Evolutionary conservation across 2,329 filamentous ascomycete species (phyloP), one percentile per base, ranked within the genome.

Genomic region (Colletotrichum costaricense): DNA sequence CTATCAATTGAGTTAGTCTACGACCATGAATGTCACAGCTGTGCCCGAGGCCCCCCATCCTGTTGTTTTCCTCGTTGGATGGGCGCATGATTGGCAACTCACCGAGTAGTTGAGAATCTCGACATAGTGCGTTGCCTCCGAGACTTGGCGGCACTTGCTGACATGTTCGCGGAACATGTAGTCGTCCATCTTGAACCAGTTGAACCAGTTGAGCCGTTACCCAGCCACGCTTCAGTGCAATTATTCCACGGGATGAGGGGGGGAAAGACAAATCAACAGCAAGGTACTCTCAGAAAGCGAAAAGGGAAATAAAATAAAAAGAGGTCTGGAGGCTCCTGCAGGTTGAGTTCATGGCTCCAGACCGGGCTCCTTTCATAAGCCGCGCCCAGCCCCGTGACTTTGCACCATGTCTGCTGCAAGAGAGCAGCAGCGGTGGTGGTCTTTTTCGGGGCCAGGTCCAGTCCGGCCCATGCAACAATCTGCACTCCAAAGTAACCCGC

Each of bases 51-150:
- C 35, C 14, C 38, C 56, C 54, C 65, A 49, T 59, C 38, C 28
- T 16, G 28, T 65, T 28, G 33, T 33, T 24, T 38, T 26, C 12
- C 11, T 42, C 38, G 26, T n/a, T 54, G 33, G 49, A 12, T 22
- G 52, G n/a, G 19, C n/a, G 7, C 52, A n/a, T 30, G 19, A 42
- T 33, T 57, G 14, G 2, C 14, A 24, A 78, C 87, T 75, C 79
- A 90, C 89, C 78, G 88, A 87, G 76, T 90, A 91, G 76, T 91
- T 91, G 76, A 89, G 85, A 49, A 91, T 88, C 78, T 91, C 88
- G 28, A 91, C 75, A 78, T 89, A 91, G 75, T 82, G 85, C 22
- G 88, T 91, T 67, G 81, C 81, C 79, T 91, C 89, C 4, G 80
- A 73, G 60, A 90, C 87, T 38, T 83, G 82, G 26, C 81, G 84